Percentiles rank a stretch among this genome's conserved stretches.
Evolutionary conservation across 495 filamentous ascomycete species (phyloP).

Genomic region (Pseudevernia furfuracea): DNA sequence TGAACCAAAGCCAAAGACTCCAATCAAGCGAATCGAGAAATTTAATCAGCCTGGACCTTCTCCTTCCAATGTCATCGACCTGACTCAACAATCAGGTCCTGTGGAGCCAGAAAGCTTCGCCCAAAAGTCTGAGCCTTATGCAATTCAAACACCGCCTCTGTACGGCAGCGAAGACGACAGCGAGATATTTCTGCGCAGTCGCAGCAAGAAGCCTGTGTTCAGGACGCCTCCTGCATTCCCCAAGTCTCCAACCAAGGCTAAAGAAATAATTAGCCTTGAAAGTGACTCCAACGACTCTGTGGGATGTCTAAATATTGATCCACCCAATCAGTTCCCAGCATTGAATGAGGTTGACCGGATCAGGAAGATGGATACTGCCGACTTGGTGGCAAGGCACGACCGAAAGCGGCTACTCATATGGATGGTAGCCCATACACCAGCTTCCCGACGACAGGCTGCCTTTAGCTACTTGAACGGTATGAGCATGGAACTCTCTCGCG

Average conservation of each 20-base stretch:
- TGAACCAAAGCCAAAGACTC: conserved; percentile 6
- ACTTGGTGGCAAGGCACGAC: conserved; percentile 31
- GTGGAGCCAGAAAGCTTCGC: conserved; percentile 1
- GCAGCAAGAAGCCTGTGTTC: conserved; percentile 19
- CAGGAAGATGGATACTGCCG: conserved; percentile 18
- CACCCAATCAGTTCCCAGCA: conserved; percentile 23
- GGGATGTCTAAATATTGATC: neutral
- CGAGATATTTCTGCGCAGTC: conserved; percentile 20
- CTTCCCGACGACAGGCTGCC: conserved; percentile 6
- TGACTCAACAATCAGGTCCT: conserved; percentile 24
- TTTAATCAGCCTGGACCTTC: neutral
- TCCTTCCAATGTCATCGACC: conserved; percentile 18
- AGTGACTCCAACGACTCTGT: conserved; percentile 15
- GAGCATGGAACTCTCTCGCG: conserved; percentile 8
- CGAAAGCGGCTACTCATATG: conserved; percentile 32
- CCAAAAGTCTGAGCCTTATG: neutral
- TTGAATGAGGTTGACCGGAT: conserved; percentile 29
- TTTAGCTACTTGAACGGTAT: neutral
- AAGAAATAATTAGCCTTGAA: conserved; percentile 19
- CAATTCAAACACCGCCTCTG: conserved; percentile 17
- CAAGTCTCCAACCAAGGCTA: conserved; percentile 3
- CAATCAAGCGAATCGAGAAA: neutral
- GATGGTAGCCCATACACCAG: conserved; percentile 13
- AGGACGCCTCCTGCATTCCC: conserved; percentile 9
- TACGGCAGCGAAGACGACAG: conserved; percentile 16